Conservation (phyloP, 31 red algal species). For the Asparagopsis taxiformis region DNA sequence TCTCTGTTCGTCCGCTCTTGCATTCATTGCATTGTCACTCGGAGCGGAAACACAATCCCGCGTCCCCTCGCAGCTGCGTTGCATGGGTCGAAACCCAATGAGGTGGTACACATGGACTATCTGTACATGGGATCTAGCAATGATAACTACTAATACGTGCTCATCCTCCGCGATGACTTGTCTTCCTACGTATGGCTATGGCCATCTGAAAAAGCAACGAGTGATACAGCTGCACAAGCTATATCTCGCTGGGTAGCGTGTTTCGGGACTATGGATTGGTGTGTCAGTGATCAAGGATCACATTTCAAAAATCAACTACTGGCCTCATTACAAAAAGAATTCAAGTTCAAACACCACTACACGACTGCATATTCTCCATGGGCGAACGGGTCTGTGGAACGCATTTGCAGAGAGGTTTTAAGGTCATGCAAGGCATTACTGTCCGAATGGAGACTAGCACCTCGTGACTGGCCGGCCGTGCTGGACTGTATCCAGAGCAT, state of each 20-base stretch:
- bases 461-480: constrained; percentile 30
- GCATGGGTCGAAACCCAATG: constrained; percentile 15
- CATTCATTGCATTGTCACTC: constrained; percentile 11
- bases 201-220: neutral
- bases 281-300: constrained; percentile 15
- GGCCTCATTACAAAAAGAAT: neutral
- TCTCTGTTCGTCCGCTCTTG: neutral
- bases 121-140: constrained; percentile 12
- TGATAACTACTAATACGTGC: neutral
- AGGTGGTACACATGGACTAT: constrained; percentile 19
- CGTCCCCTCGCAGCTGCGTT: constrained; percentile 1
- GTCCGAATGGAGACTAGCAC: constrained; percentile 17
- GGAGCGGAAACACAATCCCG: neutral
- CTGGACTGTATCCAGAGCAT: constrained; percentile 2
- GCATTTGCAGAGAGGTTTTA: constrained; percentile 23
- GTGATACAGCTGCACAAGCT: constrained; percentile 8
- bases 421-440: constrained; percentile 1
- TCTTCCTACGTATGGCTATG: constrained; percentile 19
- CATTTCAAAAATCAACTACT: constrained; percentile 31
- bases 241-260: constrained; percentile 5
- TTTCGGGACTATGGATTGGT: constrained; percentile 27
- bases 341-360: constrained; percentile 21
- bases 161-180: constrained; percentile 14
- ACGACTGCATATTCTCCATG: constrained; percentile 32
- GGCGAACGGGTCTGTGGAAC: constrained; percentile 26